Percentiles rank a stretch among this genome's conserved stretches.
Conservation (phyloP, 306 rosid species). For the Urtica urens region DNA sequence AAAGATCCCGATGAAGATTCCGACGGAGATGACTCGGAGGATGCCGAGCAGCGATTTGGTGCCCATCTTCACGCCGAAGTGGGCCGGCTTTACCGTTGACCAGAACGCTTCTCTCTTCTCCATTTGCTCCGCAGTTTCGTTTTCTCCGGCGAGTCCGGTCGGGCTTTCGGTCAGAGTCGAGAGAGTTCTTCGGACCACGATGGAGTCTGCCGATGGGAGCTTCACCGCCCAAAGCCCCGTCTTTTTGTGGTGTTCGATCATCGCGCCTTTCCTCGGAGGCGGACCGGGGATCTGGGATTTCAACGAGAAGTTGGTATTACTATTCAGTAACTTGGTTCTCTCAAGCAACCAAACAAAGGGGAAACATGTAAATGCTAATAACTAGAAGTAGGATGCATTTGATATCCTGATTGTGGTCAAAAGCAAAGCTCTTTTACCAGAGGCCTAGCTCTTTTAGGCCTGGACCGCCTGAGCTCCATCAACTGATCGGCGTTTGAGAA, state of each 20-base stretch:
- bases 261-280: conserved; percentile 41
- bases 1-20: conserved; percentile 46
- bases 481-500: conserved; percentile 48
- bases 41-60: conserved; percentile 47
- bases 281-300: conserved; percentile 85
- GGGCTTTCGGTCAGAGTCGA: conserved; percentile 50
- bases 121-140: conserved; percentile 38
- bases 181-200: conserved; percentile 59
- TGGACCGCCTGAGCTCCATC: conserved; percentile 52
- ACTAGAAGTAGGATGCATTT: no score
- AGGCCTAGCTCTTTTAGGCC: conserved; percentile 63
- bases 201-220: conserved; percentile 76
- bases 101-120: conserved; percentile 54
- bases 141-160: conserved; percentile 51
- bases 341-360: no score
- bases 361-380: no score
- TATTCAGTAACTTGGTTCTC: conserved; percentile 10
- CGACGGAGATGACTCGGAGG: conserved; percentile 26
- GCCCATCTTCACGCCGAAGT: conserved; percentile 64
- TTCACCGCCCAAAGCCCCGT: conserved; percentile 59
- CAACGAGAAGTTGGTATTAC: conserved; percentile 15
- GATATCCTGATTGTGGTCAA: no score
- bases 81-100: conserved; percentile 61
- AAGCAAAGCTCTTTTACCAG: conserved; percentile 23
- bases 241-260: conserved; percentile 53